phyloP scores from a whole-genome alignment of 495 filamentous ascomycete genomes.

The Tuber umbilicatum region DNA sequence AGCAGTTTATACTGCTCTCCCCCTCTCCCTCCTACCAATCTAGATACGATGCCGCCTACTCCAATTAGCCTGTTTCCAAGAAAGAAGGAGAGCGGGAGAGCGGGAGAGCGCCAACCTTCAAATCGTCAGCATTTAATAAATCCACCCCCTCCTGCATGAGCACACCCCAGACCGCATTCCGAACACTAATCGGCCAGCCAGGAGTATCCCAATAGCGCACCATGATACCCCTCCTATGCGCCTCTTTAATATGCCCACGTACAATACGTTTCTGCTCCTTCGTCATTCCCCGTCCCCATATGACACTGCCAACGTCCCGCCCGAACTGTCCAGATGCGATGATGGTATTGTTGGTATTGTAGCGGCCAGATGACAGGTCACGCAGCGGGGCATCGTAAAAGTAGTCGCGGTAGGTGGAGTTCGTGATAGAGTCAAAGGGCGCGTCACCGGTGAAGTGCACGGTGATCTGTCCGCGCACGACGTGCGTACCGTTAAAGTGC shows the following conservation, averaged over 20 bases:
- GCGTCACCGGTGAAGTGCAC: conserved; percentile 76
- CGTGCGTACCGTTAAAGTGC: conserved; percentile 50
- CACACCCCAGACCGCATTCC: conserved; percentile 69
- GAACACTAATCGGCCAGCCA: conserved; percentile 64
- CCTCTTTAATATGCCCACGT: conserved; percentile 59
- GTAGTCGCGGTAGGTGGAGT: conserved; percentile 49
- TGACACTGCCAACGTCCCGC: conserved; percentile 47
- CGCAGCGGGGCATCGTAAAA: conserved; percentile 50
- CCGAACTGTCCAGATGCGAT: conserved; percentile 44
- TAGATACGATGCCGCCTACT: conserved; percentile 15
- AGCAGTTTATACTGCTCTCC: not conserved
- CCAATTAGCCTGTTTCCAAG: conserved; percentile 18
- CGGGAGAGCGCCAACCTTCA: conserved; percentile 45
- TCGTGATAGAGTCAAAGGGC: conserved; percentile 56
- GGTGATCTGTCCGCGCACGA: conserved; percentile 55
- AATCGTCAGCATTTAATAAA: conserved; percentile 72
- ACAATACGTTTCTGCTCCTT: conserved; percentile 55
- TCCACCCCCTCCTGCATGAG: conserved; percentile 66
- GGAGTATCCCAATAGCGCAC: conserved; percentile 75
- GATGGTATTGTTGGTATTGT: conserved; percentile 32
- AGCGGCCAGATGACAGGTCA: conserved; percentile 19
- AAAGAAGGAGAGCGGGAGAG: conserved; percentile 48
- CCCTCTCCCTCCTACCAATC: conserved; percentile 20
- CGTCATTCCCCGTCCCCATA: conserved; percentile 45
- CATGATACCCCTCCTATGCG: conserved; percentile 66